Conservation (phyloP, 164 flowering plant species). For the Hamamelis virginiana region DNA sequence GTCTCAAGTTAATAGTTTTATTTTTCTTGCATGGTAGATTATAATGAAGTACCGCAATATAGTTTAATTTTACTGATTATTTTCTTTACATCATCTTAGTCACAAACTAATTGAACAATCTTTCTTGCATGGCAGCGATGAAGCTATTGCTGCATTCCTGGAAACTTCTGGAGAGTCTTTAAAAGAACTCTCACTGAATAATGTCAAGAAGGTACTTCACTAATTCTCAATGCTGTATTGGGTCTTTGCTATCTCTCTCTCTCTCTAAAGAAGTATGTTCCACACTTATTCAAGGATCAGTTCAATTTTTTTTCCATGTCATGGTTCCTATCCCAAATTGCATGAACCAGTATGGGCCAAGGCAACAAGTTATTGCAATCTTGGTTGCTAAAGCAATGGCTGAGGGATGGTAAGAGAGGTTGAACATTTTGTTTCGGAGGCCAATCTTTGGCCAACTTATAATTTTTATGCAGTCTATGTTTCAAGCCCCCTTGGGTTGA, state of each 20-base stretch:
- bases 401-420: too few species aligned
- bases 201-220: slow-evolving; percentile 51
- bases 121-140: slow-evolving; percentile 56
- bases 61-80: too few species aligned
- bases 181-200: slow-evolving; percentile 69
- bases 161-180: slow-evolving; percentile 64
- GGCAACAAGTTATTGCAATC: neutral
- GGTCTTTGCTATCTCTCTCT: neutral
- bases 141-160: slow-evolving; percentile 80
- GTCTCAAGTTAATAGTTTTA: neutral
- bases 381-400: too few species aligned
- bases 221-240: neutral
- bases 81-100: too few species aligned
- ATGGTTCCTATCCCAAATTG: neutral
- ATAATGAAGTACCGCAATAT: neutral
- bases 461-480: neutral
- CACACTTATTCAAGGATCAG: neutral
- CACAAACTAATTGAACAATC: too few species aligned
- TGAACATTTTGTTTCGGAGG: too few species aligned
- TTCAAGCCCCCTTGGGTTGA: neutral
- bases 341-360: neutral
- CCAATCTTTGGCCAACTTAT: neutral
- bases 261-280: neutral
- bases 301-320: too few species aligned
- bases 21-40: neutral